These are phyloP conservation scores for Solanum rostratum DNA, from an alignment of 257 asterid genomes.

Conservation along the genomic window DNA sequence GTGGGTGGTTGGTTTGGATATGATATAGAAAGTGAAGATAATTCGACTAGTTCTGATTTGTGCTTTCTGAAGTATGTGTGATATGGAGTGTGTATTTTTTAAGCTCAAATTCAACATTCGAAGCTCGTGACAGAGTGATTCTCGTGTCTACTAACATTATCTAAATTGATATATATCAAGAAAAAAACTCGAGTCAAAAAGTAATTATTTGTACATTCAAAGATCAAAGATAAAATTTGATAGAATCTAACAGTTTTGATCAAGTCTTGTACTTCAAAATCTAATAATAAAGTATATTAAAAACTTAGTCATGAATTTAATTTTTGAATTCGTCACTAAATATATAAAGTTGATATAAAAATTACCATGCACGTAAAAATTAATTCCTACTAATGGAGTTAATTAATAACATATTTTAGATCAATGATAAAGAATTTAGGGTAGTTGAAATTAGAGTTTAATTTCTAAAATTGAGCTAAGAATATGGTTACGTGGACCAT, in stretches of 20 bases:
- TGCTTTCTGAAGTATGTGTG: rapidly evolving
- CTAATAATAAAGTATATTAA: too few relatives aligned
- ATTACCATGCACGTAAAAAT: neutral
- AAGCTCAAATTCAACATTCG: neutral
- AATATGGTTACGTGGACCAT: neutral
- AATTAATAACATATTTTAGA: neutral
- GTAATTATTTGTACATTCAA: too few relatives aligned
- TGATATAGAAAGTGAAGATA: neutral
- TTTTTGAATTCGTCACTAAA: neutral
- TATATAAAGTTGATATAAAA: neutral
- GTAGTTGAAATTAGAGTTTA: neutral
- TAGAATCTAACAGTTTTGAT: too few relatives aligned
- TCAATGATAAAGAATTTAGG: neutral
- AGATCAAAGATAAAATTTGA: too few relatives aligned
- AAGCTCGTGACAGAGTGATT: neutral
- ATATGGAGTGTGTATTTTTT: too few relatives aligned
- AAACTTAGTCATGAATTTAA: neutral
- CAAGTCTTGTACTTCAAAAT: too few relatives aligned
- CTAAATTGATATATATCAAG: neutral
- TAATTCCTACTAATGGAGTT: neutral
- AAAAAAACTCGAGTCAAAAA: too few relatives aligned
- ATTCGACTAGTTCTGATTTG: neutral
- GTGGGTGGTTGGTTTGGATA: neutral
- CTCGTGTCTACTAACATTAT: neutral
- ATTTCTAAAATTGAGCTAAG: neutral